A percentile compares a stretch with the other conserved stretches of the same genome.
Conservation (phyloP, 371 early-diverging fungal species). For the Syncephalastrum sp. region DNA sequence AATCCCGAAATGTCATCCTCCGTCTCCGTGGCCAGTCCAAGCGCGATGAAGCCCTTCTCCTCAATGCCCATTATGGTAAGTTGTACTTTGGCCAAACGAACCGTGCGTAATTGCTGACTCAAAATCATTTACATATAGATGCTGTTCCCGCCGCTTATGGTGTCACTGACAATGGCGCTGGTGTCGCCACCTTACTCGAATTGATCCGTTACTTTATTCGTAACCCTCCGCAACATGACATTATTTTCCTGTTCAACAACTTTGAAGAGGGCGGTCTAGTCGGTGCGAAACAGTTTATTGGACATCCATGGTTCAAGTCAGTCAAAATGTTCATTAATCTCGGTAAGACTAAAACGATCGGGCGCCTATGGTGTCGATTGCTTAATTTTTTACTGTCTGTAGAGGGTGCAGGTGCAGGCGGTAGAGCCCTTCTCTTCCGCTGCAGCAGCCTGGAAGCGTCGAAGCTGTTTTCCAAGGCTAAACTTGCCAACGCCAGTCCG, state of each 20-base stretch:
- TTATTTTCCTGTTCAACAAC: conserved; percentile 86
- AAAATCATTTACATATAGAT: conserved; percentile 34
- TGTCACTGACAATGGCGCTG: conserved; percentile 85
- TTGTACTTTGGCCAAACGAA: too few species aligned
- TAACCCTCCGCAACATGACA: conserved; percentile 54
- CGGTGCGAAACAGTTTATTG: conserved; percentile 71
- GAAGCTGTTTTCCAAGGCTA: conserved; percentile 26
- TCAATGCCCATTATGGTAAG: conserved; percentile 62
- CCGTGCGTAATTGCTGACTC: too few species aligned
- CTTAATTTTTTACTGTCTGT: conserved; percentile 5
- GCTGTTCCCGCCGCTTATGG: conserved; percentile 79
- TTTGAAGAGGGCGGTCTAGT: conserved; percentile 81
- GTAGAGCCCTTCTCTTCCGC: conserved; percentile 70
- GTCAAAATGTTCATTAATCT: conserved; percentile 82
- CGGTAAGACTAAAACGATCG: conserved; percentile 26
- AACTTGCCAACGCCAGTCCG: conserved; percentile 38
- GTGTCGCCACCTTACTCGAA: conserved; percentile 71
- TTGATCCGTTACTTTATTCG: conserved; percentile 61
- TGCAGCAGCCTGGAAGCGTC: conserved; percentile 56
- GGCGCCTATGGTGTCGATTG: not conserved
- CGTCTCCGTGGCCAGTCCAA: conserved; percentile 43
- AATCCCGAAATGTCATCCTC: conserved; percentile 51
- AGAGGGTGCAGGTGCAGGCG: conserved; percentile 83
- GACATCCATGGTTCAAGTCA: conserved; percentile 75
- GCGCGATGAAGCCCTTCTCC: conserved; percentile 43